Evolutionary conservation across 306 rosid genomes (phyloP), one percentile per base, ranked within the genome.

Genomic region (Cicer chorassanicum): DNA sequence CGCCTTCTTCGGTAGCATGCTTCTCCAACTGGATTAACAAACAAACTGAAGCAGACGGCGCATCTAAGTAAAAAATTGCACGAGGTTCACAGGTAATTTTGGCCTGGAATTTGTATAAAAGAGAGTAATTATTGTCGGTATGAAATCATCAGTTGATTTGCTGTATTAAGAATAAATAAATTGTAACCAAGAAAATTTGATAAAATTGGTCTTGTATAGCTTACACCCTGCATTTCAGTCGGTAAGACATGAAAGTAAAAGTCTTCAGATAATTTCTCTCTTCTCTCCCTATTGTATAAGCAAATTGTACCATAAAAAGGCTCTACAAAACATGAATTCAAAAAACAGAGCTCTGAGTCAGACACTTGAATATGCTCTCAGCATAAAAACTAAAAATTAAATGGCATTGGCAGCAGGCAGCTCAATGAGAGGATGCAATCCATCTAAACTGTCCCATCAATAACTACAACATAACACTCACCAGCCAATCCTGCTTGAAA

Each of bases 1-100:
- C 99, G 71, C 97, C 96, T 84, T 94, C 97, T 83, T 94, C 99
- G 13, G 96, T 87, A 70, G 91, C 93, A 88, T 94, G 96, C 90
- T 88, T 94, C 83, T 94, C 99, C 85, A 94, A 87, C 85, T 94
- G 99, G 87, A 94, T 92, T 57, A 94, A 83, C 79, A 94, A 87
- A 83, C 97, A 94, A 78, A 93, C 96, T 19, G 98, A 89, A 65
- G 97, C 90, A 8, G 99, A 92, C 59, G 99, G 97, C 24, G 89
- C 97, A 54, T 94, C 99, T 81, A 94, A 85, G 84, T 87, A 81
- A 85, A 94, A 94, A 74, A 91, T 81, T 84, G 91, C 93, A 9
- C 90, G 96, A 9, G 88, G 88, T 73, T 88, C 93, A 78, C 70
- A 24, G 64, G 91, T 39, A 73, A 78, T 64, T 77, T 85, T 88